Base-by-base conservation (phyloP, 768 basidiomycete species). In the Auriculariales sp. region DNA sequence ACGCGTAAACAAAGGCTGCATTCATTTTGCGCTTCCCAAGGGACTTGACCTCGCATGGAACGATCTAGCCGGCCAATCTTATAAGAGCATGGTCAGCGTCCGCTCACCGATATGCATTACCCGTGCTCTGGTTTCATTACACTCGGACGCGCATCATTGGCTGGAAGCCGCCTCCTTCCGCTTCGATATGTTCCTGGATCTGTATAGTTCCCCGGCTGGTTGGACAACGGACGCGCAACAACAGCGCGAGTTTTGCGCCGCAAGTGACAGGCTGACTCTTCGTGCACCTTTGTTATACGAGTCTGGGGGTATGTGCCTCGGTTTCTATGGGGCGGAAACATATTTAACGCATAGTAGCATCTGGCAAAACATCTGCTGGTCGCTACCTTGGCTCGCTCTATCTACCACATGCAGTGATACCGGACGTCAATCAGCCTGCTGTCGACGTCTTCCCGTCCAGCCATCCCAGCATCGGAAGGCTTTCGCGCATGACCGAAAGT, bases 1-100 rank as follows among this genome's bases (percentile, higher is more conserved):
- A 68, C 66, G 66, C 51, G 71, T 72, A 5, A 72, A 69, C 3
- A 62, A 64, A 28, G 72, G 77, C 19, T 79, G 79, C 0, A 28
- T 83, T 10, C 68, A 79, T 24, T 47, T 85, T 14, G 60, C 67
- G 1, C 53, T 88, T 0, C 72, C 80, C 0, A 54, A 63, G 5
- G 90, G 90, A 3, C 51, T 92, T 27, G 67, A 66, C 27, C 55
- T 88, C 15, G 78, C 86, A 50, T 77, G 67, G 54, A 94, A 92
- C 58, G 83, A 93, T 57, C 64, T 84, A 24, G 81, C 83, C 2
- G 79, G 84, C 14, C 69, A 73, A 27, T 69, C 70, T 31, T 81
- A 86, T 59, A 72, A 76, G 36, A 86, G 75, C 56, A 68, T 81
- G 30, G 74, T 74, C 3, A 78, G 73, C 56, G 19, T 91, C 7